Conservation (phyloP, 2,329 filamentous ascomycete genomes). For the Parastagonospora avenae region DNA sequence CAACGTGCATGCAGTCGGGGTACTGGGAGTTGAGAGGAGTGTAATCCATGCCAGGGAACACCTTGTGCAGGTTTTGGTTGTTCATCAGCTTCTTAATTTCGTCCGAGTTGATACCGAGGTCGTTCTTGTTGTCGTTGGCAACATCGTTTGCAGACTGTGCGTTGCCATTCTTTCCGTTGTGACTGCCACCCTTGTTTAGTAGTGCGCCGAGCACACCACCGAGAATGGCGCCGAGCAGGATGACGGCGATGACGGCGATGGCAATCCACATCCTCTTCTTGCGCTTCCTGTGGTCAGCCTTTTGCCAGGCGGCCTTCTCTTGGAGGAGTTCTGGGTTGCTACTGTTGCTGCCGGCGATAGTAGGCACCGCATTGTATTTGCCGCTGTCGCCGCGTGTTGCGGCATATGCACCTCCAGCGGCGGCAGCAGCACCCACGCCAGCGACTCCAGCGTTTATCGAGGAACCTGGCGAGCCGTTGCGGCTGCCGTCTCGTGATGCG, state of each 20-base stretch:
- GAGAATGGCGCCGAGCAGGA: constrained; percentile 73
- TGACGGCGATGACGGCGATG: constrained; percentile 64
- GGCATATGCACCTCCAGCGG: constrained; percentile 44
- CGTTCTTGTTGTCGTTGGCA: constrained; percentile 69
- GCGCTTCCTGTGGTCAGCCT: constrained; percentile 55
- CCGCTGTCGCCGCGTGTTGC: constrained; percentile 45
- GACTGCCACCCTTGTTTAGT: constrained; percentile 55
- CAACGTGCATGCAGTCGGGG: constrained; percentile 76
- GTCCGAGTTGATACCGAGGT: constrained; percentile 72
- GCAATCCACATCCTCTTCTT: constrained; percentile 74
- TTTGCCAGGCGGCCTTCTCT: constrained; percentile 70
- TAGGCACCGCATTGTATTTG: constrained; percentile 64
- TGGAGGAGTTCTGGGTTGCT: constrained; percentile 30
- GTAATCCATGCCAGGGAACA: constrained; percentile 95
- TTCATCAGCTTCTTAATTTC: constrained; percentile 84
- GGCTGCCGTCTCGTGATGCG: constrained; percentile 49
- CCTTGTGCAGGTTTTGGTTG: constrained; percentile 83
- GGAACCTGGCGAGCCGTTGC: constrained; percentile 48
- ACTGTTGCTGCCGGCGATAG: constrained; percentile 18
- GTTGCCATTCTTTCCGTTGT: constrained; percentile 26
- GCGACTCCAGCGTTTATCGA: constrained; percentile 40
- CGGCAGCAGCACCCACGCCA: constrained; percentile 48
- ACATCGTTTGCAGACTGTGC: constrained; percentile 49
- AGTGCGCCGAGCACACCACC: constrained; percentile 77
- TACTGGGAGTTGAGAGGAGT: constrained; percentile 91